Evolutionary conservation across 1,139 yeast species (phyloP), one percentile per base, ranked within the genome.

Genomic region (Kazachstania sp.): DNA sequence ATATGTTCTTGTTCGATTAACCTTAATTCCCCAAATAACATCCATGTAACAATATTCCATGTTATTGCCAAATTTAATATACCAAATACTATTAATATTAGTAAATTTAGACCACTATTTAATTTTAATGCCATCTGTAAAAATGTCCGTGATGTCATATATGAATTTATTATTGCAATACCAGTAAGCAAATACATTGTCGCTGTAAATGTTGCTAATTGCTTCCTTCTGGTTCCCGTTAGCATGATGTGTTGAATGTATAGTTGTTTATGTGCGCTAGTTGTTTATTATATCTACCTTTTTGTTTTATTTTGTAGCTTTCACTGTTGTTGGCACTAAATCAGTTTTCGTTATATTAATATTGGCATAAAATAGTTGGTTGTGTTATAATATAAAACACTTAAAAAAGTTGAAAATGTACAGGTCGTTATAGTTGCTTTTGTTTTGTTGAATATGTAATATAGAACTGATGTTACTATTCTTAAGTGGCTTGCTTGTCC

Each of bases 1-100:
- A 90, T 69, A 60, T 84, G 88, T 56, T 90, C 95, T 43, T 77
- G 68, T 61, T 92, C 98, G 41, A 86, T 72, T 30, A 81, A 69
- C 46, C 95, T 71, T 47, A 92, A 68, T 47, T 79, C 81, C 0
- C 96, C 96, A 69, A 88, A 88, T 42, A 88, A 63, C 1, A 81
- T 4, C 26, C 51, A 49, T 15, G 66, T 68, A 1, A 66, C 49
- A 6, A 54, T 48, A 42, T 63, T 66, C 51, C 69, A 68, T 12
- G 64, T 15, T 38, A 51, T 28, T n/a, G 45, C 36, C 13, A 46
- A 13, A 26, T 51, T 51, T 26, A 51, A 19, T 20, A 49, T 12
- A 4, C 26, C 37, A 29, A 49, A 51, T 4, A 43, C 34, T 11
- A 44, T 38, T 8, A 49, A n/a, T 13, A 73, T 65, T 19, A 73